These are phyloP conservation scores for Trichoderma gracile DNA, from an alignment of 2,329 filamentous ascomycete species.

Conservation along the genomic window DNA sequence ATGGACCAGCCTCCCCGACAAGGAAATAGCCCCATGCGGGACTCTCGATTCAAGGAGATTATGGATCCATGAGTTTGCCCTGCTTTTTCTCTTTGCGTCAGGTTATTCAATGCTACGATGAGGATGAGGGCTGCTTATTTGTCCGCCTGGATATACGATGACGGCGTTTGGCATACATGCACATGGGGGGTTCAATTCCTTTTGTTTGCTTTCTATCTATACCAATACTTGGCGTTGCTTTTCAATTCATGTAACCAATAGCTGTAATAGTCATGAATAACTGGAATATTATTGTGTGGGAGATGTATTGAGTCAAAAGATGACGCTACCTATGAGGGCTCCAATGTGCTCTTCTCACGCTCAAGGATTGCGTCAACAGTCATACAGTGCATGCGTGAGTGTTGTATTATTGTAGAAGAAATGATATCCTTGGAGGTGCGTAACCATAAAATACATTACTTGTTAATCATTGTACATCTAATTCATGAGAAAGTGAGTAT, in stretches of 20 bases:
- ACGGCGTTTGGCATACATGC: background rate
- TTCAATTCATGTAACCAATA: background rate
- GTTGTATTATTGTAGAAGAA: background rate
- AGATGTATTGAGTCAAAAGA: too few relatives aligned
- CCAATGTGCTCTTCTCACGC: background rate
- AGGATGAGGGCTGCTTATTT: too few relatives aligned
- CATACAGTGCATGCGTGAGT: too few relatives aligned
- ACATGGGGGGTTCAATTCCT: background rate
- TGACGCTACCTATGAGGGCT: too few relatives aligned
- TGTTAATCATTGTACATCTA: background rate
- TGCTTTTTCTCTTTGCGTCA: background rate
- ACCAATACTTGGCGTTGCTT: background rate
- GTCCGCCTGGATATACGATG: background rate
- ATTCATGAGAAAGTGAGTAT: background rate
- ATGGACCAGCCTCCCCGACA: slow-evolving; percentile 39
- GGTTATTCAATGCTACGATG: background rate
- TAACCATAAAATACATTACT: background rate
- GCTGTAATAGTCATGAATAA: background rate
- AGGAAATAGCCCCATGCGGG: slow-evolving; percentile 55
- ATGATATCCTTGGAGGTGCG: background rate
- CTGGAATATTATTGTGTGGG: too few relatives aligned
- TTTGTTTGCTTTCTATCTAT: background rate
- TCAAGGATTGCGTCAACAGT: too few relatives aligned
- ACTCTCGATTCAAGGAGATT: slow-evolving; percentile 61
- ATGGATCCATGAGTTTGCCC: slow-evolving; percentile 40